Conservation (phyloP, 1,284 basidiomycete genomes). For the Sanguinoderma infundibulare region DNA sequence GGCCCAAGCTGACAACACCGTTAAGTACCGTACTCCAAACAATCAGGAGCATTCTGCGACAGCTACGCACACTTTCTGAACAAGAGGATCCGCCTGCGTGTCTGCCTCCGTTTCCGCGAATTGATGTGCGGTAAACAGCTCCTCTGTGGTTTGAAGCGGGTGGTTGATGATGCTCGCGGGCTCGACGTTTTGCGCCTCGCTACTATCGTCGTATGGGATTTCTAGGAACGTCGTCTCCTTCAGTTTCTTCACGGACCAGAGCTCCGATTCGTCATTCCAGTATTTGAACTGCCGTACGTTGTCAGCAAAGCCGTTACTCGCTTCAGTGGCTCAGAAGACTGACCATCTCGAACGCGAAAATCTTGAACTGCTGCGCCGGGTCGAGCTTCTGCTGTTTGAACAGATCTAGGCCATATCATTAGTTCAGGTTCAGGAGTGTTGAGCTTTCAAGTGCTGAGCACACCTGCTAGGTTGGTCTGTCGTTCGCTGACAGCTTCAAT, state of each 20-base stretch:
- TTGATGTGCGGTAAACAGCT: neutral
- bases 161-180: neutral
- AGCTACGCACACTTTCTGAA: neutral
- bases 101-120: neutral
- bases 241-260: neutral
- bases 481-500: conserved; percentile 9
- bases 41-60: too few species aligned
- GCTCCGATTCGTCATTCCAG: neutral
- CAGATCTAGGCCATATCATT: conserved; percentile 12
- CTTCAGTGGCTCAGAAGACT: neutral
- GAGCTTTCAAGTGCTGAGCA: neutral
- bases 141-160: neutral
- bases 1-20: neutral
- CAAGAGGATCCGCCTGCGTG: neutral
- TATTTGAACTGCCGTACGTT: neutral
- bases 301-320: too few species aligned
- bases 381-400: conserved; percentile 29
- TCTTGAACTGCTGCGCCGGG: conserved; percentile 23
- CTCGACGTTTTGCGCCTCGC: conserved; percentile 1
- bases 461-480: neutral
- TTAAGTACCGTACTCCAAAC: neutral
- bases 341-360: conserved; percentile 28
- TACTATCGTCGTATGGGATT: neutral
- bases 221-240: conserved; percentile 8
- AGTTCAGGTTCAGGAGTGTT: neutral